Percentiles rank a stretch among this genome's conserved stretches.
phyloP scores from a whole-genome alignment of 2,329 filamentous ascomycete genomes.

The Graphilbum sp. region DNA sequence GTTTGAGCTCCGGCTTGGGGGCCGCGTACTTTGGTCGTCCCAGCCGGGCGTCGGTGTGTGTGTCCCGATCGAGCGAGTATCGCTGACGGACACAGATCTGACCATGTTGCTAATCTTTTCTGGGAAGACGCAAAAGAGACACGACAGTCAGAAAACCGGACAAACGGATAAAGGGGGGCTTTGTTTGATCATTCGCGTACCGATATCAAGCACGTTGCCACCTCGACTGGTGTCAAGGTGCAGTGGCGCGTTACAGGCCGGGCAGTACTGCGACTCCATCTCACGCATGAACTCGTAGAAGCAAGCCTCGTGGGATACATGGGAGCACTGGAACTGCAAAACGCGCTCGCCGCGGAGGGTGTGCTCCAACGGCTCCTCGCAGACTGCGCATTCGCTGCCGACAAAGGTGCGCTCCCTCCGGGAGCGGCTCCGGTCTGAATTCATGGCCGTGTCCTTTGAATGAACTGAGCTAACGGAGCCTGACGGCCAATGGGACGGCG shows the following conservation, averaged over 20 bases:
- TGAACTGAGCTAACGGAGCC: slow-evolving; percentile 19
- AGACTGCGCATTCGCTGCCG: slow-evolving; percentile 86
- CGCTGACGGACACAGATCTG: slow-evolving; percentile 57
- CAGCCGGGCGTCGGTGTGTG: slow-evolving; percentile 43
- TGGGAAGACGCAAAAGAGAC: slow-evolving; percentile 21
- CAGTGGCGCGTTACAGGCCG: slow-evolving; percentile 80
- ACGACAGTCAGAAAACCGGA: too few species aligned
- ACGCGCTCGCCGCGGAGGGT: slow-evolving; percentile 88
- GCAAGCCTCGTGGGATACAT: slow-evolving; percentile 94
- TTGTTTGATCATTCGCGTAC: too few species aligned
- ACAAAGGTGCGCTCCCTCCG: slow-evolving; percentile 89
- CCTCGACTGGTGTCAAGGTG: slow-evolving; percentile 85
- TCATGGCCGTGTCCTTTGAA: slow-evolving; percentile 42
- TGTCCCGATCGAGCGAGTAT: slow-evolving; percentile 36
- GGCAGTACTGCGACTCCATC: slow-evolving; percentile 85
- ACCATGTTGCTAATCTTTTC: slow-evolving; percentile 94
- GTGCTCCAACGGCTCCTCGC: slow-evolving; percentile 91
- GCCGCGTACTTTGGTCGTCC: slow-evolving; percentile 43
- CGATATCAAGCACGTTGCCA: slow-evolving; percentile 82
- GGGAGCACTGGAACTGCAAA: slow-evolving; percentile 88
- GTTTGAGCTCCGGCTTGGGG: slow-evolving; percentile 32
- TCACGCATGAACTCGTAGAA: slow-evolving; percentile 98
- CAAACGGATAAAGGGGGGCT: too few species aligned
- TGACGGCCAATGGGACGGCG: slow-evolving; percentile 23
- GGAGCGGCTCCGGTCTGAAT: slow-evolving; percentile 60